These are phyloP conservation scores for Ogataea degrootiae DNA, from an alignment of 805 yeast species.

Conservation along the genomic window DNA sequence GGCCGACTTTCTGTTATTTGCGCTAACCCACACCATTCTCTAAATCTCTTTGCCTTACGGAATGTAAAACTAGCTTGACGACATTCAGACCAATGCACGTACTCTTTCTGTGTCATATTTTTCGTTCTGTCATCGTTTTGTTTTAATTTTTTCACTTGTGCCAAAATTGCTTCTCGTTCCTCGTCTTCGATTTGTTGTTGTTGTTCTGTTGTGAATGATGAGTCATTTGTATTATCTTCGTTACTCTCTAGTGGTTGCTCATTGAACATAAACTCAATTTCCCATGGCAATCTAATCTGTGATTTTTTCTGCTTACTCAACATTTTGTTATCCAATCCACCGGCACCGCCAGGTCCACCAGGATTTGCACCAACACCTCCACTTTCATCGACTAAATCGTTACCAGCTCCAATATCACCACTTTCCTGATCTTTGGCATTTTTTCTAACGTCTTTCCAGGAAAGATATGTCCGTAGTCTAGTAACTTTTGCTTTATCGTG, in stretches of 20 bases:
- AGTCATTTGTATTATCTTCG: conserved; percentile 54
- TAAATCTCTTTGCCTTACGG: conserved; percentile 86
- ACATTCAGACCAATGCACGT: conserved; percentile 98
- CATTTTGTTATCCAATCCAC: conserved; percentile 38
- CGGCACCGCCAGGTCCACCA: conserved; percentile 29
- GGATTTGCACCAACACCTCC: conserved; percentile 37
- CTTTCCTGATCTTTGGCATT: conserved; percentile 56
- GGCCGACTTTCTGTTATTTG: conserved; percentile 85
- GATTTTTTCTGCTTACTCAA: conserved; percentile 64
- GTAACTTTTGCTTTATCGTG: conserved; percentile 94
- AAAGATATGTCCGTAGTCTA: conserved; percentile 80
- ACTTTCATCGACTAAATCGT: conserved; percentile 31
- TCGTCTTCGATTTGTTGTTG: conserved; percentile 56
- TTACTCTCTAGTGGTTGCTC: conserved; percentile 80
- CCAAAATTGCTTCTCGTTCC: conserved; percentile 82
- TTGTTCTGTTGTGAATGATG: conserved; percentile 4
- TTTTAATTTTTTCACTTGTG: conserved; percentile 83
- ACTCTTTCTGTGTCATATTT: conserved; percentile 94
- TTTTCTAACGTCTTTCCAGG: conserved; percentile 97
- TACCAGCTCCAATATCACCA: conserved; percentile 40
- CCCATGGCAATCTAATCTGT: conserved; percentile 90
- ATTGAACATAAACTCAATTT: conserved; percentile 84
- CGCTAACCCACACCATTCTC: conserved; percentile 93
- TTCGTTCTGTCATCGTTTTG: conserved; percentile 91
- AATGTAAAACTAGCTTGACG: conserved; percentile 96